Base-by-base conservation (phyloP, 345 rosid genomes). In the Odontarrhena argentea region DNA sequence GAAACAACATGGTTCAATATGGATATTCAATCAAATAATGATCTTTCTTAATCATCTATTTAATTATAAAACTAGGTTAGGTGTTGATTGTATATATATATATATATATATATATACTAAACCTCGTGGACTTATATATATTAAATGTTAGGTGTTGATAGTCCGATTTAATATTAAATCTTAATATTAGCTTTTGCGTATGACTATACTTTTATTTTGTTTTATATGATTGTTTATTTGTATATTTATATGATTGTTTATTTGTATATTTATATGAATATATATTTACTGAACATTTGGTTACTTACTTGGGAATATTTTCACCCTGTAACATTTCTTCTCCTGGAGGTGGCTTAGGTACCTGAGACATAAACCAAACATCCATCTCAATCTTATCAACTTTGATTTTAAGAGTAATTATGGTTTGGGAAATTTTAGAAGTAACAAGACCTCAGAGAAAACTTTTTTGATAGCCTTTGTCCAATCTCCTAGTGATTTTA, bases 401-500 rank as follows among this genome's bases (percentile, higher is more conserved):
- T 36, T 55, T 11, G 30, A 47, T 24, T 44, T 47, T 12, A 52
- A 54, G 45, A 60, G n/a, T 64, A 8, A 32, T 37, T 8, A 24
- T 42, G 30, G 24, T 45, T 56, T 1, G 6, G 2, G 11, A 11
- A 10, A 37, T 38, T 12, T 18, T 18, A 15, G 4, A 68, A 38
- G 46, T 55, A 36, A 37, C 7, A 30, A 54, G 26, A 87, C 95
- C 87, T 88, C 72, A 0, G 88, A 77, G 85, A 91, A 91, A 45
- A 82, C 86, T 25, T 47, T 63, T 68, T 81, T 84, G 55, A 88
- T 80, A 56, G 86, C 91, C 42, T 86, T 53, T 1, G 97, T 91
- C 97, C 97, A 91, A 52, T 91, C 97, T 14, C 97, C 97, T 1
- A 75, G 49, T 11, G 89, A 77, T 71, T 92, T 76, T 43, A 91